A percentile compares a stretch with the other conserved stretches of the same genome.
Evolutionary conservation across 495 filamentous ascomycete species (phyloP).

Genomic region (Cetradonia linearis): DNA sequence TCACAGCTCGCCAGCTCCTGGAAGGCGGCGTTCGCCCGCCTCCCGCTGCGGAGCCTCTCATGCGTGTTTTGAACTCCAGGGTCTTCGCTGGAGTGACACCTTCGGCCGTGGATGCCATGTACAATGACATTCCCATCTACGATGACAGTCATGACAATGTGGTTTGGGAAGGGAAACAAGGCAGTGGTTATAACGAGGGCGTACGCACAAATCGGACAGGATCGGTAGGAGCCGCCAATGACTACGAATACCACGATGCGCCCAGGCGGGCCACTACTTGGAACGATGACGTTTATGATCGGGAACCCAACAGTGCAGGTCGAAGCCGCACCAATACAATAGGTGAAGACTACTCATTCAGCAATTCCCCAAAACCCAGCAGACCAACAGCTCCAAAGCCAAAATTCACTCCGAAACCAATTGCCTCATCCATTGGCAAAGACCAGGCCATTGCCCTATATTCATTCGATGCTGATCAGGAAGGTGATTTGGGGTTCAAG

Average conservation of each 20-base stretch:
- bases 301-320: slow-evolving; percentile 38
- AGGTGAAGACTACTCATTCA: slow-evolving; percentile 51
- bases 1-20: slow-evolving; percentile 75
- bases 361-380: slow-evolving; percentile 42
- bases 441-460: slow-evolving; percentile 86
- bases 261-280: slow-evolving; percentile 70
- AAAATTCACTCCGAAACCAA: slow-evolving; percentile 50
- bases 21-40: slow-evolving; percentile 68
- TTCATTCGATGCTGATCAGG: slow-evolving; percentile 88
- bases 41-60: slow-evolving; percentile 69
- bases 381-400: slow-evolving; percentile 84
- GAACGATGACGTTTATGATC: slow-evolving; percentile 84
- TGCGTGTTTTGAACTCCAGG: slow-evolving; percentile 72
- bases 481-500: slow-evolving; percentile 88
- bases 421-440: slow-evolving; percentile 54
- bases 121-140: slow-evolving; percentile 91
- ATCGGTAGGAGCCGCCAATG: slow-evolving; percentile 32
- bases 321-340: slow-evolving; percentile 40
- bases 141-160: slow-evolving; percentile 80
- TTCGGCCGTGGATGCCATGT: slow-evolving; percentile 55
- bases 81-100: slow-evolving; percentile 60
- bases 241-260: slow-evolving; percentile 52
- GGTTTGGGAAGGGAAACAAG: slow-evolving; percentile 79
- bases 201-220: slow-evolving; percentile 49
- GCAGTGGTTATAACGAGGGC: slow-evolving; percentile 68